These are phyloP conservation scores for Stephanocyclus meneghinianus DNA, from an alignment of 352 stramenopile species.

Conservation along the genomic window DNA sequence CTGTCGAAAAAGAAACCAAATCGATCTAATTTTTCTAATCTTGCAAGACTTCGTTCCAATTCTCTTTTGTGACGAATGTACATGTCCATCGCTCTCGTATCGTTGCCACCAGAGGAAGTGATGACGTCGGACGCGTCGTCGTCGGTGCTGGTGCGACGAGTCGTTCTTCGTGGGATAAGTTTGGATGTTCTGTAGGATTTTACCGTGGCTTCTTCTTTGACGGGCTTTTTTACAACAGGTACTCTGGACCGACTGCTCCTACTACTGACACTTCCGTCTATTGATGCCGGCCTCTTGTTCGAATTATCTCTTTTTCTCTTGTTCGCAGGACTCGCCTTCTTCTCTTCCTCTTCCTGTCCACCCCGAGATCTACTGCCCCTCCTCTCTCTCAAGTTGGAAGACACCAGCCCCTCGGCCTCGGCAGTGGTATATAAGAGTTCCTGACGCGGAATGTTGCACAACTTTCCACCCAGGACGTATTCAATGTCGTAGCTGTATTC, in stretches of 20 bases:
- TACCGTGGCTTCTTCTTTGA: neutral
- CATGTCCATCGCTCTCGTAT: conserved; percentile 41
- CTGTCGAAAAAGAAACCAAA: conserved; percentile 76
- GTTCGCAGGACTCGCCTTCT: neutral
- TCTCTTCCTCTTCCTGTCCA: neutral
- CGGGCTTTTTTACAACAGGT: neutral
- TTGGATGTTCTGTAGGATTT: neutral
- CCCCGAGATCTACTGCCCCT: neutral
- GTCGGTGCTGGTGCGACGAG: neutral
- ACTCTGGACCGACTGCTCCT: neutral
- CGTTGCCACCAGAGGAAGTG: neutral
- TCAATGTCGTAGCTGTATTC: conserved; percentile 55
- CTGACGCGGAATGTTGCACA: conserved; percentile 47
- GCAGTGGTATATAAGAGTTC: conserved; percentile 76
- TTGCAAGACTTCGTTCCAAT: conserved; percentile 69
- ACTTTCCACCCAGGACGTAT: conserved; percentile 70
- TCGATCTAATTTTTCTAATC: conserved; percentile 77
- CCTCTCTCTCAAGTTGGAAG: conserved; percentile 20
- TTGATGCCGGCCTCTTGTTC: neutral
- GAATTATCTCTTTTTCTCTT: conserved; percentile 1
- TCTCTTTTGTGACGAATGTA: conserved; percentile 71
- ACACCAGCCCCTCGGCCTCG: conserved; percentile 62
- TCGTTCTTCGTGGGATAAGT: neutral
- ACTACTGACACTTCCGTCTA: conserved; percentile 5
- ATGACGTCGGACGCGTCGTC: conserved; percentile 1